Conservation (phyloP, 1,284 basidiomycete species). For the Meira nashicola region DNA sequence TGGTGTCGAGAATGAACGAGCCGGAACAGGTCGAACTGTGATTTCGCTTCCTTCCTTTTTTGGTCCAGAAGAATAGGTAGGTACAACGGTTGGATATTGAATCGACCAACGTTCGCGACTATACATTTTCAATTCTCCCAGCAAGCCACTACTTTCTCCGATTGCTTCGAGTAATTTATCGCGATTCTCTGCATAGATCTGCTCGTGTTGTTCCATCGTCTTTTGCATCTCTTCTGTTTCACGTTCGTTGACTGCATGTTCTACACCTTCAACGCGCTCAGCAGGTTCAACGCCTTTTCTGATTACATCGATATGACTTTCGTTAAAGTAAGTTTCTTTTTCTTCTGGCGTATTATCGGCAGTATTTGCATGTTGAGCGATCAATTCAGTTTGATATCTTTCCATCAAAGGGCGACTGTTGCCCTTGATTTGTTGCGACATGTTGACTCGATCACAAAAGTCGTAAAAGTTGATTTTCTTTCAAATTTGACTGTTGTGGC, state of each 20-base stretch:
- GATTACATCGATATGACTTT: too few relatives aligned
- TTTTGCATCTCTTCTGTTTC: constrained; percentile 3
- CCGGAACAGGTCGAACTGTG: background rate
- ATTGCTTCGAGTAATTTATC: constrained; percentile 70
- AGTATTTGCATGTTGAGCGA: too few relatives aligned
- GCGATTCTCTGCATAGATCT: constrained; percentile 11
- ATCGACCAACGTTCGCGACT: constrained; percentile 81
- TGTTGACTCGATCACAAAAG: too few relatives aligned
- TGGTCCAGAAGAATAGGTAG: constrained; percentile 15
- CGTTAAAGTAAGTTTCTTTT: background rate
- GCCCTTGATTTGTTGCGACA: too few relatives aligned
- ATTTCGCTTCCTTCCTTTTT: background rate
- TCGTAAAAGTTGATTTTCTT: too few relatives aligned
- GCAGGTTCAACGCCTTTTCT: background rate
- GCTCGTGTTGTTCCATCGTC: constrained; percentile 17
- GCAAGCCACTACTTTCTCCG: constrained; percentile 66
- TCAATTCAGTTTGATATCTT: too few relatives aligned
- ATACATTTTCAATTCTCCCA: constrained; percentile 71
- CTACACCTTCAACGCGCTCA: background rate
- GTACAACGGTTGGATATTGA: constrained; percentile 66
- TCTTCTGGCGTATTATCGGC: constrained; percentile 1
- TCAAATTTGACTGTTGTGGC: too few relatives aligned
- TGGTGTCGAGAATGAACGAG: constrained; percentile 3
- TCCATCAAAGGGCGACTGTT: too few relatives aligned
- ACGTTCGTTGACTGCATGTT: background rate